Evolutionary conservation across 148 eudicot species (phyloP).

Genomic region (Rhododendron vialii): DNA sequence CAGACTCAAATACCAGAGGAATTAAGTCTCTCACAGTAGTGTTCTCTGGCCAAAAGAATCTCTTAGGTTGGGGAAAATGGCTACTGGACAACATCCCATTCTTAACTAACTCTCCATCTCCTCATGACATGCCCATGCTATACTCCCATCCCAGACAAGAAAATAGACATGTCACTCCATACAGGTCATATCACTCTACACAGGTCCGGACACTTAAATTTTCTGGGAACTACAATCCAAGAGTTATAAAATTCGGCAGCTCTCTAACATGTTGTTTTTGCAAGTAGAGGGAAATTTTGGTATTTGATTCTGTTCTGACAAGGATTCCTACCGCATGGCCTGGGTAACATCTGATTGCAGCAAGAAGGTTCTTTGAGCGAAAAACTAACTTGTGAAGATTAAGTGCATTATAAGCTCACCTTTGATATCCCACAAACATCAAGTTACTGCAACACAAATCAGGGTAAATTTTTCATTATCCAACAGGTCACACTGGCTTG

Average conservation of each 20-base stretch:
- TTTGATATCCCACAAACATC: neutral
- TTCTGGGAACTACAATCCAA: neutral
- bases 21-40: no score
- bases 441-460: neutral
- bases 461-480: neutral
- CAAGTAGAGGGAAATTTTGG: neutral
- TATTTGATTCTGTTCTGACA: neutral
- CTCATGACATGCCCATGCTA: neutral
- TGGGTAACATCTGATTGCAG: neutral
- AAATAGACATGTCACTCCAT: neutral
- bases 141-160: neutral
- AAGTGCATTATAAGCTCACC: neutral
- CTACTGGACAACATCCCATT: neutral
- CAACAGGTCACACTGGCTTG: neutral
- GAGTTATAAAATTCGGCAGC: neutral
- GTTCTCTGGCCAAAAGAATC: neutral
- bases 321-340: neutral
- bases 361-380: neutral
- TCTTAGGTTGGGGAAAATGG: neutral
- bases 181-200: neutral
- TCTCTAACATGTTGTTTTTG: neutral
- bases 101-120: neutral
- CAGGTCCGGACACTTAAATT: neutral
- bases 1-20: neutral
- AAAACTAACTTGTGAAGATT: neutral